phyloP scores from a whole-genome alignment of 2,329 filamentous ascomycete genomes.

The Monosporascus sp. region DNA sequence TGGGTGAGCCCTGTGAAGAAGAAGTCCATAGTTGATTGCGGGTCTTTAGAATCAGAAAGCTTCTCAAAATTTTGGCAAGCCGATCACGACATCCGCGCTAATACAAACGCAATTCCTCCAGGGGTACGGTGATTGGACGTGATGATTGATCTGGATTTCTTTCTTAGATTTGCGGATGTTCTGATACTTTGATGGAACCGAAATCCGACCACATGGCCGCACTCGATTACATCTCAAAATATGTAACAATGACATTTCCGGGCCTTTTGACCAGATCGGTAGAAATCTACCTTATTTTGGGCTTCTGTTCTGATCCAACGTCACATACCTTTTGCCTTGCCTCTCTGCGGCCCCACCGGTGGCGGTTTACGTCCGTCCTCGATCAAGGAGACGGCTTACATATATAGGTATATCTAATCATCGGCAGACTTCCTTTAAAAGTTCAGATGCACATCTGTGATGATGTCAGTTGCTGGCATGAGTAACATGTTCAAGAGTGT shows the following conservation, averaged over 20 bases:
- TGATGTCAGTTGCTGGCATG: no score
- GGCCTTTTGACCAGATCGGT: background rate
- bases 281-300: background rate
- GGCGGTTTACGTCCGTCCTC: no score
- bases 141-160: background rate
- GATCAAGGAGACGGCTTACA: no score
- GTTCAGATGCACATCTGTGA: no score
- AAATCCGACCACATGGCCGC: background rate
- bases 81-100: slow-evolving; percentile 35
- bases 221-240: background rate
- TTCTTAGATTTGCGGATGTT: background rate
- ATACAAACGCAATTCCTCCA: slow-evolving; percentile 15
- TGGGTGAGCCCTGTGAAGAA: background rate
- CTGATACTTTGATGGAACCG: background rate
- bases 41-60: background rate
- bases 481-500: no score
- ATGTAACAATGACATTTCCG: background rate
- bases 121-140: slow-evolving; percentile 22
- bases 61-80: slow-evolving; percentile 21
- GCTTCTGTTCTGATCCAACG: background rate
- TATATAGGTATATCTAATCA: no score
- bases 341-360: background rate
- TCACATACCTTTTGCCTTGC: background rate
- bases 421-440: no score
- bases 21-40: background rate